Evolutionary conservation across 2,329 filamentous ascomycete species (phyloP).

Genomic region (Neonectria sp.): DNA sequence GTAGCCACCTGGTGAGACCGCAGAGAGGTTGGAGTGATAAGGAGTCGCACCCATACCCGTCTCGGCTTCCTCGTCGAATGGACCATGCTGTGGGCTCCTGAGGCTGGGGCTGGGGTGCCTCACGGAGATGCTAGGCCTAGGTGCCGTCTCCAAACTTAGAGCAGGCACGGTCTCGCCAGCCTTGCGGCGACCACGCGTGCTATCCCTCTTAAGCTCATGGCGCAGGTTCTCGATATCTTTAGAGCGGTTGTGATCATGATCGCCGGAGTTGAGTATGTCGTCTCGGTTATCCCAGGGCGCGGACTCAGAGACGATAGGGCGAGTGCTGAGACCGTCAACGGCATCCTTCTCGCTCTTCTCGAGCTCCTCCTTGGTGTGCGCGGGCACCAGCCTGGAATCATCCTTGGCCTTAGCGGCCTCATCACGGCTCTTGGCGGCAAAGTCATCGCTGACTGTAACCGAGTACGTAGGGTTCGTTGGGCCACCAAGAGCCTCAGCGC

Average conservation of each 20-base stretch:
- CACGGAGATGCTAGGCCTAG: constrained; percentile 43
- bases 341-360: constrained; percentile 61
- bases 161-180: constrained; percentile 62
- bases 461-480: constrained; percentile 86
- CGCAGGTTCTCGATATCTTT: constrained; percentile 58
- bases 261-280: constrained; percentile 44
- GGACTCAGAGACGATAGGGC: constrained; percentile 48
- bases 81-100: constrained; percentile 51
- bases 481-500: constrained; percentile 72
- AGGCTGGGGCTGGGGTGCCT: constrained; percentile 49
- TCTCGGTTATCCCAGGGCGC: constrained; percentile 46
- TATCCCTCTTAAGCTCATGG: constrained; percentile 58
- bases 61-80: constrained; percentile 62
- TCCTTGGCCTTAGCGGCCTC: constrained; percentile 74
- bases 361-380: constrained; percentile 46
- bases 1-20: constrained; percentile 40
- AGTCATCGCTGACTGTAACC: constrained; percentile 79
- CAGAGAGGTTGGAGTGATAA: constrained; percentile 50
- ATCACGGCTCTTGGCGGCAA: constrained; percentile 75
- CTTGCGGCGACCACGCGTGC: constrained; percentile 65
- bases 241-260: constrained; percentile 52
- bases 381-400: constrained; percentile 75
- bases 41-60: constrained; percentile 52
- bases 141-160: constrained; percentile 48
- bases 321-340: constrained; percentile 60